Conservation (phyloP, 2,329 filamentous ascomycete species). For the Blastomyces parvus region DNA sequence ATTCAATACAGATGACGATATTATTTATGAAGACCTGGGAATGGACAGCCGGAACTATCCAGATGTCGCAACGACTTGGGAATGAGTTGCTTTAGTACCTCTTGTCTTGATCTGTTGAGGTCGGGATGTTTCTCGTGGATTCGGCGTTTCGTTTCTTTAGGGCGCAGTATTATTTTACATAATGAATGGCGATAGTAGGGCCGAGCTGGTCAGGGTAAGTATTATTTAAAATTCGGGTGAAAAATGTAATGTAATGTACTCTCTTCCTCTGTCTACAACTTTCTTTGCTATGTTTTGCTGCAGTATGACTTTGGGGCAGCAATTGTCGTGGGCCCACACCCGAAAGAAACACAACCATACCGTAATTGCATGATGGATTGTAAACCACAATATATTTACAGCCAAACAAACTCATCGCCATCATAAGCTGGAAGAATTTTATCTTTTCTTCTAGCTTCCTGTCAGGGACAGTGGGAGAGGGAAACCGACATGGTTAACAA, state of each 20-base stretch:
- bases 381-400: too few species aligned
- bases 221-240: too few species aligned
- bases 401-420: too few species aligned
- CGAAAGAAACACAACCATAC: too few species aligned
- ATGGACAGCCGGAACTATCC: conserved; percentile 56
- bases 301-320: too few species aligned
- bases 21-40: conserved; percentile 51
- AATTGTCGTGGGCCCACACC: too few species aligned
- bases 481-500: not conserved
- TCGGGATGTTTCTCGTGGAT: not conserved
- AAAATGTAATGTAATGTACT: too few species aligned
- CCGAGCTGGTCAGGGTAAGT: not conserved
- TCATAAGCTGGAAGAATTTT: not conserved
- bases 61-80: conserved; percentile 54
- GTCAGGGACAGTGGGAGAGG: not conserved
- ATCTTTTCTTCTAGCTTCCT: not conserved
- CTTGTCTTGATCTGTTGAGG: not conserved
- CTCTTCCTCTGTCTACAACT: too few species aligned
- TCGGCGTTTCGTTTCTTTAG: not conserved
- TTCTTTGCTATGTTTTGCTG: too few species aligned
- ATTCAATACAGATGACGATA: conserved; percentile 42
- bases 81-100: conserved; percentile 1
- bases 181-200: not conserved
- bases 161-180: not conserved
- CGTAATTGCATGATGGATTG: too few species aligned